Evolutionary conservation across 345 rosid species (phyloP).

Genomic region (Heritiera fomes): DNA sequence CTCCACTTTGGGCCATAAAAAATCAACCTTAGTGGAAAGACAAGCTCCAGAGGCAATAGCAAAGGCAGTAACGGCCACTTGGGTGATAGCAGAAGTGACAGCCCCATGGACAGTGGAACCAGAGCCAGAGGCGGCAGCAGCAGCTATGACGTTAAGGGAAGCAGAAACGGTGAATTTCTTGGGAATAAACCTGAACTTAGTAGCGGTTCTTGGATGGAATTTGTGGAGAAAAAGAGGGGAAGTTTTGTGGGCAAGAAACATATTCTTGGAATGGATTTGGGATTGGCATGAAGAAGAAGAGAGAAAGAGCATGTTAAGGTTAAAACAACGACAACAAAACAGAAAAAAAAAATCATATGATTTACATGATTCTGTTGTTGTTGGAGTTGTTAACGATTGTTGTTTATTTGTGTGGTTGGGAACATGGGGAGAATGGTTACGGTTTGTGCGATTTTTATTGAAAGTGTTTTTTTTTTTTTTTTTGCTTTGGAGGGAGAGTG

Average conservation of each 20-base stretch:
- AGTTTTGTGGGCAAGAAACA: constrained; percentile 18
- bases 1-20: constrained; percentile 66
- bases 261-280: background rate
- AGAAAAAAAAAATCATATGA: background rate
- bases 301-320: constrained; percentile 2
- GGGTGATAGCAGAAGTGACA: constrained; percentile 65
- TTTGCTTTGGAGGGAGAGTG: too few relatives aligned
- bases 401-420: constrained; percentile 10
- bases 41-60: constrained; percentile 86
- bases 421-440: background rate
- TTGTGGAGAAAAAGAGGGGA: constrained; percentile 22
- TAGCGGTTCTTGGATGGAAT: constrained; percentile 13
- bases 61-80: constrained; percentile 63
- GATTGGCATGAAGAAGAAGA: constrained; percentile 15
- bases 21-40: constrained; percentile 70
- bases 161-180: constrained; percentile 37
- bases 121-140: constrained; percentile 40
- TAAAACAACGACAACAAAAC: background rate
- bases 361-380: background rate
- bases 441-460: background rate
- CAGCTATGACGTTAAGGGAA: constrained; percentile 51
- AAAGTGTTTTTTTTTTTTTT: background rate
- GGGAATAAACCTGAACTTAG: constrained; percentile 33
- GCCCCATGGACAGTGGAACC: constrained; percentile 49
- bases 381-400: background rate